Conservation (phyloP, 1,284 basidiomycete genomes). For the Anthracocystis panici-leucophaei region DNA sequence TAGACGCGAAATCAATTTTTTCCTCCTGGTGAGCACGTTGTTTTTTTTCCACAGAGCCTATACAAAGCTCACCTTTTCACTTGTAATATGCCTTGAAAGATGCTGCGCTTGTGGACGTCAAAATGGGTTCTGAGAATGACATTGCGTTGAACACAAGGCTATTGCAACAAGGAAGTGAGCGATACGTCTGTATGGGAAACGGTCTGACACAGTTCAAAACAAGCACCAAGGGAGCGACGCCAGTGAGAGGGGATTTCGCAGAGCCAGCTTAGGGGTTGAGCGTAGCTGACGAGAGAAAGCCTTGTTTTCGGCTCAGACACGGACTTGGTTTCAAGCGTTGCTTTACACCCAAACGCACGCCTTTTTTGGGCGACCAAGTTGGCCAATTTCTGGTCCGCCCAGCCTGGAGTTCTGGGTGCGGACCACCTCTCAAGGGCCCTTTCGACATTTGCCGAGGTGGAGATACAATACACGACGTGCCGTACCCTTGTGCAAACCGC, state of each 20-base stretch:
- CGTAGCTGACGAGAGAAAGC: constrained; percentile 8
- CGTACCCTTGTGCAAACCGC: constrained; percentile 6
- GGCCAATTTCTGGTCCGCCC: no score
- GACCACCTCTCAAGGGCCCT: background rate
- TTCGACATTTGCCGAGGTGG: constrained; percentile 13
- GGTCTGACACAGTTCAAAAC: background rate
- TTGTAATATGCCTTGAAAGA: background rate
- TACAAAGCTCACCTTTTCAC: background rate
- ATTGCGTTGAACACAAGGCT: no score
- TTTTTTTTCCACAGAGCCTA: background rate
- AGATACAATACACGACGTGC: constrained; percentile 7
- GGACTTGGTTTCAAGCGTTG: background rate
- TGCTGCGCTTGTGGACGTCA: background rate
- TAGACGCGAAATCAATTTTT: constrained; percentile 13
- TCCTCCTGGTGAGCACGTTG: constrained; percentile 6
- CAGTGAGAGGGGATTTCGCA: background rate
- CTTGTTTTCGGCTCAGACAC: constrained; percentile 6
- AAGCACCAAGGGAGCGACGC: background rate
- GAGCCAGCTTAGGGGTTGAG: background rate
- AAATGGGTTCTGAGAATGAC: background rate
- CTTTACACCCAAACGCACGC: constrained; percentile 4
- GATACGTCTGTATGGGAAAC: background rate
- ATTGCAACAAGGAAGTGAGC: no score
- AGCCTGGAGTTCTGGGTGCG: constrained; percentile 5
- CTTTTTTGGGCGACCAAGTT: background rate